phyloP scores from a whole-genome alignment of 1,139 yeast species.

The Lodderomyces metapsilosis region DNA sequence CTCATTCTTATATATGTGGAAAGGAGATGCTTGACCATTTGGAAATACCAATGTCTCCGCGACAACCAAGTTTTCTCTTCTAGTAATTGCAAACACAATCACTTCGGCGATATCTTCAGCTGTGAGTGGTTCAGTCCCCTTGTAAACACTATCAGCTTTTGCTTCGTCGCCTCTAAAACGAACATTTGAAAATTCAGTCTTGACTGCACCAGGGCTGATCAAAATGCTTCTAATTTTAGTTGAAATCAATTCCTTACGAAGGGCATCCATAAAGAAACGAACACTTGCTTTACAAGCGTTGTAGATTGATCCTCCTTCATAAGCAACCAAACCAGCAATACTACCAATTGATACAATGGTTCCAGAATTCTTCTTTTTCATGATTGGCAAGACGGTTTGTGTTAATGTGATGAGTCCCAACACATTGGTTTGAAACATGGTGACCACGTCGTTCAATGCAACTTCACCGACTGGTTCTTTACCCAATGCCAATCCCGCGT shows the following conservation, averaged over 20 bases:
- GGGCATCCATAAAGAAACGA: constrained; percentile 43
- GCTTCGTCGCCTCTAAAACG: constrained; percentile 45
- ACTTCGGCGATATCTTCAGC: constrained; percentile 52
- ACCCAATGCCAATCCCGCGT: constrained; percentile 83
- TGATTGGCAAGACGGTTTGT: constrained; percentile 60
- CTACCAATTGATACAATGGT: constrained; percentile 51
- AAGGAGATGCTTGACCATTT: constrained; percentile 58
- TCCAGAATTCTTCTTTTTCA: constrained; percentile 53
- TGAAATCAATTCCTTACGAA: constrained; percentile 47
- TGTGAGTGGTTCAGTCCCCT: constrained; percentile 44
- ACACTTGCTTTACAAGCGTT: constrained; percentile 53
- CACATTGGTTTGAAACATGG: constrained; percentile 73
- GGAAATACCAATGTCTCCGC: constrained; percentile 53
- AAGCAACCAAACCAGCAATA: constrained; percentile 51
- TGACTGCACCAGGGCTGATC: constrained; percentile 53
- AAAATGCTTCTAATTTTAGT: constrained; percentile 49
- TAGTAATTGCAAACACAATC: constrained; percentile 48
- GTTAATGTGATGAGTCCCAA: constrained; percentile 70
- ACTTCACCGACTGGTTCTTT: constrained; percentile 62
- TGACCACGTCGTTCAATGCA: constrained; percentile 51
- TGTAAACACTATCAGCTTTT: constrained; percentile 44
- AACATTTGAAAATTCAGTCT: constrained; percentile 49
- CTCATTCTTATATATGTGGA: constrained; percentile 14
- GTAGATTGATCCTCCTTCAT: constrained; percentile 52
- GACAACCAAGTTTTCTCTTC: constrained; percentile 49